These are phyloP conservation scores for Nakaseomyces bracarensis DNA, from an alignment of 1,139 yeast genomes.

Conservation along the genomic window DNA sequence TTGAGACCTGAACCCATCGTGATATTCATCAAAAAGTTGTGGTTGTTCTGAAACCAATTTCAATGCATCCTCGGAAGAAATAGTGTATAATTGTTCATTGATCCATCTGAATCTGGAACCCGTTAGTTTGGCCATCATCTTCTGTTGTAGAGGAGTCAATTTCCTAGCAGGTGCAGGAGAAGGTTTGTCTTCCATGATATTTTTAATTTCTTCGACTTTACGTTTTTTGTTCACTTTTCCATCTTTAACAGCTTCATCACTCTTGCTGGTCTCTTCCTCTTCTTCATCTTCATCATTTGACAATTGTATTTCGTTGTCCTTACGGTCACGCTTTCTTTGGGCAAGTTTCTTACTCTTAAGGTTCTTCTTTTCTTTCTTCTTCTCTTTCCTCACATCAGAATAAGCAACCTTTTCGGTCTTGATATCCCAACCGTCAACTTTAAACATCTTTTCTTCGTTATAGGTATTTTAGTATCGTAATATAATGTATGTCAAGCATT, in stretches of 20 bases:
- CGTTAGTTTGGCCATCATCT: slow-evolving; percentile 88
- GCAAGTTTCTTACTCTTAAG: slow-evolving; percentile 19
- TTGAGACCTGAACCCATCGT: slow-evolving; percentile 88
- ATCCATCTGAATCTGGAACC: slow-evolving; percentile 98
- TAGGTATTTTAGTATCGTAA: too few species aligned
- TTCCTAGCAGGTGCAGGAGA: slow-evolving; percentile 30
- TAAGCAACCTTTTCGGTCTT: slow-evolving; percentile 45
- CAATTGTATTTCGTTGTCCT: slow-evolving; percentile 17
- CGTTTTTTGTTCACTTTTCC: slow-evolving; percentile 5
- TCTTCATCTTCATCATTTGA: slow-evolving; percentile 16
- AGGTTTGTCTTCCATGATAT: slow-evolving; percentile 2
- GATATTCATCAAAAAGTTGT: slow-evolving; percentile 84
- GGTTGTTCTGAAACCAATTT: slow-evolving; percentile 73
- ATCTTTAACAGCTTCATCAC: slow-evolving; percentile 6
- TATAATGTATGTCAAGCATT: too few species aligned
- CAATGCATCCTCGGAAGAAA: slow-evolving; percentile 68
- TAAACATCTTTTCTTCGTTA: slow-evolving; percentile 45
- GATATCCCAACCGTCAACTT: slow-evolving; percentile 77
- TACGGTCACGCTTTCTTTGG: slow-evolving; percentile 22
- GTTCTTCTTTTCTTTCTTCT: slow-evolving; percentile 33
- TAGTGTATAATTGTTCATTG: slow-evolving; percentile 88
- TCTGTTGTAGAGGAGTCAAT: slow-evolving; percentile 84
- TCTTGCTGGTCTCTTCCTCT: slow-evolving; percentile 14
- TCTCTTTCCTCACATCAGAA: slow-evolving; percentile 36
- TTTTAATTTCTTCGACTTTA: slow-evolving; percentile 6